phyloP scores from a whole-genome alignment of 2,329 filamentous ascomycete genomes.

The Gremmenia infestans region DNA sequence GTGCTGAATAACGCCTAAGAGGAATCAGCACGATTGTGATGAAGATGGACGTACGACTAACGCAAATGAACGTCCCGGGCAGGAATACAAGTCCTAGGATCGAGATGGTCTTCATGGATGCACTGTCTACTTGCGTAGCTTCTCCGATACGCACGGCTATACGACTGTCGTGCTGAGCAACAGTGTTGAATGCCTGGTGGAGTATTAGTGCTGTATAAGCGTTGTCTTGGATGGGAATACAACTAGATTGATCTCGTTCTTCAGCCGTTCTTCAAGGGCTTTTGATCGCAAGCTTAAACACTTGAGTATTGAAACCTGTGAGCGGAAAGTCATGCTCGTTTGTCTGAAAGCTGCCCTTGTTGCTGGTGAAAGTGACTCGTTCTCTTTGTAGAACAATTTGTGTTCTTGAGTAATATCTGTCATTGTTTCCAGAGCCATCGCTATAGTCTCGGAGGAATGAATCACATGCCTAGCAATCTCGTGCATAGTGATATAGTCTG shows the following conservation, averaged over 20 bases:
- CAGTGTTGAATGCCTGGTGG: slow-evolving; percentile 35
- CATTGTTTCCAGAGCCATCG: slow-evolving; percentile 32
- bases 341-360: not conserved
- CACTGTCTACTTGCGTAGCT: slow-evolving; percentile 41
- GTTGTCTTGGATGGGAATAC: not conserved
- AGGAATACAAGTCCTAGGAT: slow-evolving; percentile 43
- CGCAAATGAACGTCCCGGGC: not conserved
- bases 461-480: slow-evolving; percentile 41
- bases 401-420: not conserved
- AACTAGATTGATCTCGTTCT: slow-evolving; percentile 9
- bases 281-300: slow-evolving; percentile 4
- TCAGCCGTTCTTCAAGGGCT: slow-evolving; percentile 4
- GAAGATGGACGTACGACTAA: not conserved
- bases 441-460: slow-evolving; percentile 40
- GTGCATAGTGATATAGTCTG: slow-evolving; percentile 36
- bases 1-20: not conserved
- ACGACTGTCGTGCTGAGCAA: slow-evolving; percentile 38
- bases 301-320: slow-evolving; percentile 1
- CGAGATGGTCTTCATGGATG: slow-evolving; percentile 47
- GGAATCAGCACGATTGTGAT: not conserved
- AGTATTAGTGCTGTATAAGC: not conserved
- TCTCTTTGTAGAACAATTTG: not conserved
- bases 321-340: not conserved
- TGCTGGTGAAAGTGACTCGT: not conserved
- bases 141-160: slow-evolving; percentile 37